Conservation (phyloP, 73 alveolate species). For the Paramecium octaurelia region DNA sequence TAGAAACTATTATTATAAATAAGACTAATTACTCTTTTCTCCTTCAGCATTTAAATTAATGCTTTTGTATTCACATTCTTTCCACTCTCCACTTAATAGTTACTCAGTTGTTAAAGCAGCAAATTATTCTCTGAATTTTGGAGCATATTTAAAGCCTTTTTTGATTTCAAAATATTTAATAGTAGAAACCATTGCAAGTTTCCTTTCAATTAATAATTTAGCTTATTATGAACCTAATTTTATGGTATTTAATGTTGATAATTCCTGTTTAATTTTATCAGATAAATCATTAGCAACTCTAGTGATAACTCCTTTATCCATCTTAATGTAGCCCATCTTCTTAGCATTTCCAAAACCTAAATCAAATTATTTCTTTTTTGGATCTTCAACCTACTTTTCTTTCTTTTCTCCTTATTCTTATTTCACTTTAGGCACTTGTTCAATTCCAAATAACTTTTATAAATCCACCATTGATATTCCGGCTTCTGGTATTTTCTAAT, state of each 20-base stretch:
- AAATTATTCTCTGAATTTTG: not conserved
- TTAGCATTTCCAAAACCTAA: slow-evolving; percentile 56
- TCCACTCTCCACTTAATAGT: slow-evolving; percentile 12
- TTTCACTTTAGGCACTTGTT: not conserved
- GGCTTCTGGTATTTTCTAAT: slow-evolving; percentile 6
- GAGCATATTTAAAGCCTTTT: slow-evolving; percentile 43
- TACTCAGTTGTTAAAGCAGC: slow-evolving; percentile 53
- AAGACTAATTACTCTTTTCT: not conserved
- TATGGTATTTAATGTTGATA: not conserved
- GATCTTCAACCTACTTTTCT: slow-evolving; percentile 6
- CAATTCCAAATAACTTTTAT: slow-evolving; percentile 33
- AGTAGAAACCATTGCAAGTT: not conserved
- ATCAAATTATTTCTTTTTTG: not conserved
- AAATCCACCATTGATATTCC: slow-evolving; percentile 33
- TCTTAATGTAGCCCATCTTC: slow-evolving; percentile 37
- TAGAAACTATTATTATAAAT: slow-evolving; percentile 18
- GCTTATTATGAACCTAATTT: slow-evolving; percentile 9
- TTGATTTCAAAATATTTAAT: slow-evolving; percentile 13
- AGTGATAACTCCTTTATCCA: slow-evolving; percentile 36
- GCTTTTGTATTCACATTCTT: not conserved
- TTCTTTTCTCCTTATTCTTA: slow-evolving; percentile 37
- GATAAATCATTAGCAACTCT: not conserved
- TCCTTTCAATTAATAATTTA: slow-evolving; percentile 23
- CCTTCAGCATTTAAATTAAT: not conserved
- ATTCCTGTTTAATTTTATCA: slow-evolving; percentile 30